These are phyloP conservation scores for Neoscytalidium dimidiatum DNA, from an alignment of 2,329 filamentous ascomycete species.

Conservation along the genomic window DNA sequence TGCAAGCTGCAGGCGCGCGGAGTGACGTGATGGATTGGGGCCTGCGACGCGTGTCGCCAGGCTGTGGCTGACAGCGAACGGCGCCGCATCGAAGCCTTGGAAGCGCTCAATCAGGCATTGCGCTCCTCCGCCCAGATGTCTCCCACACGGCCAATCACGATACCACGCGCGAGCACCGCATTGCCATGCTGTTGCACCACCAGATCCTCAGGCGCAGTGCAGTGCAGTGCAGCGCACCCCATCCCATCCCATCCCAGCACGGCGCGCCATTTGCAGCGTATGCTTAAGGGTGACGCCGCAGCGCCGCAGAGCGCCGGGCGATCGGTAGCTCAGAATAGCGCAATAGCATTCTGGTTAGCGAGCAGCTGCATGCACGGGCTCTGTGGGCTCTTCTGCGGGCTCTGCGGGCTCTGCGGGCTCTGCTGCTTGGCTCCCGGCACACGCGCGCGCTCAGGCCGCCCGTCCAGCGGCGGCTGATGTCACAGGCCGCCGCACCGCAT, in stretches of 20 bases:
- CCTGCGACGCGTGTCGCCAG: constrained; percentile 9
- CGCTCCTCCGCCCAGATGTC: not conserved
- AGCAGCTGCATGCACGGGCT: too few relatives aligned
- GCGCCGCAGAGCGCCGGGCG: constrained; percentile 1
- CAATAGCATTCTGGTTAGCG: too few relatives aligned
- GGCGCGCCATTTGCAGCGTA: not conserved
- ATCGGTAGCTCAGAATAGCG: constrained; percentile 6
- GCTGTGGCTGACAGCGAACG: constrained; percentile 13
- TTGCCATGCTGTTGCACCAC: too few relatives aligned
- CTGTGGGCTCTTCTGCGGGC: too few relatives aligned
- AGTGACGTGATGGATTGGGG: constrained; percentile 16
- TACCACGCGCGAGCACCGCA: not conserved
- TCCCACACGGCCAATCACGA: not conserved
- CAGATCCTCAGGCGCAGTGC: too few relatives aligned
- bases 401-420: too few relatives aligned
- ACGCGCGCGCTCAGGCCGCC: constrained; percentile 5
- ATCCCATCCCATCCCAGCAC: not conserved
- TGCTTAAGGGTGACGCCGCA: not conserved
- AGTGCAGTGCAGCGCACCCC: not conserved
- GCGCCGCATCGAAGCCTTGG: not conserved
- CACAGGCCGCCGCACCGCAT: not conserved
- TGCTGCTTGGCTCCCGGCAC: not conserved
- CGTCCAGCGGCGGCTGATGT: constrained; percentile 1
- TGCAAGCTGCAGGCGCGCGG: not conserved
- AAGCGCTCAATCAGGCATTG: not conserved